Percentiles rank a stretch among this genome's conserved stretches.
Conservation (phyloP, 345 rosid genomes). For the Hypericum perforatum region DNA sequence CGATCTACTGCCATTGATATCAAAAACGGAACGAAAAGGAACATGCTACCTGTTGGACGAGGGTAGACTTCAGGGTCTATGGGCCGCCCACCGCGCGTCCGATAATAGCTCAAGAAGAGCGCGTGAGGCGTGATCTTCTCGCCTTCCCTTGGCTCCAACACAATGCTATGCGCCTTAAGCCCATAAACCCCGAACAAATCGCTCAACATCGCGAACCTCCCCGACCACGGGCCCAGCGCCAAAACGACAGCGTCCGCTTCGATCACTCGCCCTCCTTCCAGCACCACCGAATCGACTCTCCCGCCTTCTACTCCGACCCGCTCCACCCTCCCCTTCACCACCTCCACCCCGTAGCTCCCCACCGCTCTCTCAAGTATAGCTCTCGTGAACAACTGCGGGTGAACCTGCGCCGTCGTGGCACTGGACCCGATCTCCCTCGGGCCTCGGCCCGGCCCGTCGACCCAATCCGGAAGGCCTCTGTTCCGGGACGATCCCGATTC, state of each 20-base stretch:
- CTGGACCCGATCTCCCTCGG: slow-evolving; percentile 50
- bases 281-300: slow-evolving; percentile 41
- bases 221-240: slow-evolving; percentile 83
- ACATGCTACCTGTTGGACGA: slow-evolving; percentile 53
- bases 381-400: slow-evolving; percentile 67
- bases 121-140: slow-evolving; percentile 64
- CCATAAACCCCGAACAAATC: slow-evolving; percentile 65
- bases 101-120: slow-evolving; percentile 42
- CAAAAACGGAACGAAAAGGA: background rate
- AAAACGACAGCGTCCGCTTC: slow-evolving; percentile 62
- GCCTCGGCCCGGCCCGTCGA: slow-evolving; percentile 46
- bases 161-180: slow-evolving; percentile 64
- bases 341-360: slow-evolving; percentile 50
- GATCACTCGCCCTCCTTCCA: slow-evolving; percentile 50
- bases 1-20: background rate
- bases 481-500: slow-evolving; percentile 2
- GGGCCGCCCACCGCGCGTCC: slow-evolving; percentile 40
- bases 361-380: slow-evolving; percentile 44
- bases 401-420: slow-evolving; percentile 70
- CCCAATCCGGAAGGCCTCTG: slow-evolving; percentile 51
- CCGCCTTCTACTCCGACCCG: slow-evolving; percentile 39
- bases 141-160: slow-evolving; percentile 60
- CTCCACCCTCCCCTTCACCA: slow-evolving; percentile 59
- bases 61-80: slow-evolving; percentile 80
- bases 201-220: slow-evolving; percentile 50